Conservation (phyloP, 2,329 filamentous ascomycete genomes). For the Dactylellina parvicollis region DNA sequence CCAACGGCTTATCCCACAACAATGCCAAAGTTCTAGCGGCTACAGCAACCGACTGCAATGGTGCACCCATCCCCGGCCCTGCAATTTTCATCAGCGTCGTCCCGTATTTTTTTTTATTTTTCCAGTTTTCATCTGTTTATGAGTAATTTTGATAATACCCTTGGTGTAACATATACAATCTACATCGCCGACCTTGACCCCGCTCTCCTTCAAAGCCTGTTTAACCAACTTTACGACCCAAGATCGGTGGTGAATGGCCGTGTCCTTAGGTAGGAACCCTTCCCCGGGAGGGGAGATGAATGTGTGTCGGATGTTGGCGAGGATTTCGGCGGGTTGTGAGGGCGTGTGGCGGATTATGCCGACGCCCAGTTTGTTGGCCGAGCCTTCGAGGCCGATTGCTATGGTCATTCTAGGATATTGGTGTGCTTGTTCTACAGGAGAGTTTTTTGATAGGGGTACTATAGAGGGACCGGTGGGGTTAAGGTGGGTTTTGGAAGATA, state of each 20-base stretch:
- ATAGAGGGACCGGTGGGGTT: not conserved
- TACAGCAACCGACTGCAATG: slow-evolving; percentile 84
- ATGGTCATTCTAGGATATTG: slow-evolving; percentile 70
- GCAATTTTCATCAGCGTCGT: slow-evolving; percentile 9
- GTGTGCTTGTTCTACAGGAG: not conserved
- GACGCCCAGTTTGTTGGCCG: slow-evolving; percentile 96
- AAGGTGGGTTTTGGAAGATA: slow-evolving; percentile 20
- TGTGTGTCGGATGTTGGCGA: slow-evolving; percentile 94
- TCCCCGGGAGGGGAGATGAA: slow-evolving; percentile 91
- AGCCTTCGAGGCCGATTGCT: slow-evolving; percentile 83
- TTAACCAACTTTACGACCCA: slow-evolving; percentile 86
- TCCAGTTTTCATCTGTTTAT: not conserved
- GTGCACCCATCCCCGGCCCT: slow-evolving; percentile 93
- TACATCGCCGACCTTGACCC: slow-evolving; percentile 71
- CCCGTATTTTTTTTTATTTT: not conserved
- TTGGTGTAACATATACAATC: slow-evolving; percentile 96
- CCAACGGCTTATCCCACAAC: slow-evolving; percentile 86
- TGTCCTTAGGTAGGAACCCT: slow-evolving; percentile 96
- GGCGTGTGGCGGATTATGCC: slow-evolving; percentile 84
- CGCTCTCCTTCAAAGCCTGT: slow-evolving; percentile 77
- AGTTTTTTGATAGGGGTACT: not conserved
- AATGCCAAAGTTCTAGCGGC: slow-evolving; percentile 82
- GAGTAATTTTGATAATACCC: slow-evolving; percentile 60
- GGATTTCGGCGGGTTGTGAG: slow-evolving; percentile 70
- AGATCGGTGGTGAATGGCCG: slow-evolving; percentile 86